phyloP scores from a whole-genome alignment of 768 basidiomycete genomes.

The Rhizopogon vesiculosus region DNA sequence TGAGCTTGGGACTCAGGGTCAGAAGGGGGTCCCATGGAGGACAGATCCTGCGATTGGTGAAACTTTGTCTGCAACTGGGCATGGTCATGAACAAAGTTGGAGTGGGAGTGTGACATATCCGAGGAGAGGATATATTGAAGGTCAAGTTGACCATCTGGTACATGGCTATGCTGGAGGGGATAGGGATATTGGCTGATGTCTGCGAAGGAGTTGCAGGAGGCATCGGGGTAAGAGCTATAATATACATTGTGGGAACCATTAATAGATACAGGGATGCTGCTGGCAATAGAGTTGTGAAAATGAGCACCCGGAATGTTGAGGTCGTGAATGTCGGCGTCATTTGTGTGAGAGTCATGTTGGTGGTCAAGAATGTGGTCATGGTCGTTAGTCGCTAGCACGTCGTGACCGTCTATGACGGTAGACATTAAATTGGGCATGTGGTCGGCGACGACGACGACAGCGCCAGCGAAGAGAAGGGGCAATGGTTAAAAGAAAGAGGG shows the following conservation, averaged over 20 bases:
- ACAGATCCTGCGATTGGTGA: constrained; percentile 20
- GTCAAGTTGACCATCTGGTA: constrained; percentile 20
- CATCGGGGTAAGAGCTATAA: constrained; percentile 25
- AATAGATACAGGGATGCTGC: constrained; percentile 26
- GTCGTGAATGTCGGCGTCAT: constrained; percentile 27
- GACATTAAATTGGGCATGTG: constrained; percentile 5
- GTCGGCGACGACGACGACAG: constrained; percentile 9
- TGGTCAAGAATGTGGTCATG: constrained; percentile 6
- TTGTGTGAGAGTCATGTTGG: constrained; percentile 18
- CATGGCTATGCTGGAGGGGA: constrained; percentile 19
- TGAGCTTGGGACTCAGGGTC: constrained; percentile 25
- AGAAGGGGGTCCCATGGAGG: constrained; percentile 11
- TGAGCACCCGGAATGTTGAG: constrained; percentile 25
- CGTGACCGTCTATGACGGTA: constrained; percentile 11
- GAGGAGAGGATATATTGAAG: constrained; percentile 18
- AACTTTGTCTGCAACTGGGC: constrained; percentile 23
- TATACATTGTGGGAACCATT: constrained; percentile 23
- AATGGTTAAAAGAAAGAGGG: constrained; percentile 12
- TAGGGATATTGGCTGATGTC: constrained; percentile 18
- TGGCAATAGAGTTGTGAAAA: constrained; percentile 14
- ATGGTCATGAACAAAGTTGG: constrained; percentile 14
- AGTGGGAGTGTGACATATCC: constrained; percentile 14
- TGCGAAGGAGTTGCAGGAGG: constrained; percentile 16
- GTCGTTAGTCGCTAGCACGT: constrained; percentile 13
- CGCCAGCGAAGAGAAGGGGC: constrained; percentile 10